These are phyloP conservation scores for Taphrina wiesneri DNA, from an alignment of 1,139 yeast species.

Conservation along the genomic window DNA sequence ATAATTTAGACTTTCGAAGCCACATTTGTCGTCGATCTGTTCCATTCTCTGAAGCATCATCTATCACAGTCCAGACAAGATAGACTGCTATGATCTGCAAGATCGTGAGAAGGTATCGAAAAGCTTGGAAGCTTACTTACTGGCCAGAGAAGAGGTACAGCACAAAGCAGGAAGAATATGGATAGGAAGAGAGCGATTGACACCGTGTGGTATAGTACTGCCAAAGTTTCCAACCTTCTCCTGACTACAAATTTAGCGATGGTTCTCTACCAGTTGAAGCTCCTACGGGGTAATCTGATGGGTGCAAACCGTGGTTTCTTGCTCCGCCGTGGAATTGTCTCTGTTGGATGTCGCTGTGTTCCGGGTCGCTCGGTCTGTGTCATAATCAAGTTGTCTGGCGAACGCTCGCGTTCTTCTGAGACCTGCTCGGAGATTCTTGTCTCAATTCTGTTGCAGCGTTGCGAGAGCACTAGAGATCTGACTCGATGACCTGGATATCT, in stretches of 20 bases:
- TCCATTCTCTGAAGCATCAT: constrained; percentile 32
- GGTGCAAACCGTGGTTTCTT: constrained; percentile 28
- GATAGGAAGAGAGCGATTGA: constrained; percentile 22
- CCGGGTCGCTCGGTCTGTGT: neutral
- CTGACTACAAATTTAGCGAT: constrained; percentile 44
- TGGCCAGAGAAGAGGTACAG: constrained; percentile 31
- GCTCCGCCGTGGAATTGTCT: constrained; percentile 2
- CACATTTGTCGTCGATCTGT: constrained; percentile 13
- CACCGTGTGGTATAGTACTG: constrained; percentile 64
- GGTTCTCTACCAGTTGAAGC: neutral
- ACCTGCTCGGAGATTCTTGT: no score
- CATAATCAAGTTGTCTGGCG: neutral
- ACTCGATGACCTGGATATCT: no score
- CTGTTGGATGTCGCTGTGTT: constrained; percentile 4
- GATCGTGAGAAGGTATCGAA: neutral
- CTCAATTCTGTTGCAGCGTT: no score
- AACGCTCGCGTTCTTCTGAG: neutral
- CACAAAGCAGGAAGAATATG: constrained; percentile 32
- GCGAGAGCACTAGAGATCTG: no score
- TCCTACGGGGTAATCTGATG: constrained; percentile 26
- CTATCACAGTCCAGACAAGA: constrained; percentile 29
- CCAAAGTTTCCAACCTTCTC: constrained; percentile 67
- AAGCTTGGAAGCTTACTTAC: constrained; percentile 41
- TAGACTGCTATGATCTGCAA: constrained; percentile 25
- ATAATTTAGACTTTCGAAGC: constrained; percentile 26